Evolutionary conservation across 1,284 basidiomycete genomes (phyloP).

Genomic region (Cutaneotrichosporon curvatum): DNA sequence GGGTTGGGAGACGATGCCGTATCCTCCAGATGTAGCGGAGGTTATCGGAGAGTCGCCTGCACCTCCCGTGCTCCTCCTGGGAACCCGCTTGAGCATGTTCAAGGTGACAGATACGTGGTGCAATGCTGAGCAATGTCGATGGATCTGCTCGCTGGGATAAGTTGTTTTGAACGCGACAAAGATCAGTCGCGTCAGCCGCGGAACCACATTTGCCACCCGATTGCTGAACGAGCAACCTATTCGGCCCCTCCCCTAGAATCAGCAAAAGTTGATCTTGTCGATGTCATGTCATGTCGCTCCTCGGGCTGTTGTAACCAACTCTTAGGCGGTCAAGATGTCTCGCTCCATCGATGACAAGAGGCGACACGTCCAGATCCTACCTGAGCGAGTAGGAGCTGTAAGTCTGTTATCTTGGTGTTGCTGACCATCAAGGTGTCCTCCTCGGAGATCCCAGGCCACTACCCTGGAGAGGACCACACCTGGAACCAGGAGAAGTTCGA

Average conservation of each 20-base stretch:
- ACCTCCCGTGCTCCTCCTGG: slow-evolving; percentile 11
- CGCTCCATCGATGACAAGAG: slow-evolving; percentile 36
- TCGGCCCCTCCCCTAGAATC: background rate
- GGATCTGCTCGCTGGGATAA: background rate
- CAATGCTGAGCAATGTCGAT: background rate
- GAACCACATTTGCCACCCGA: slow-evolving; percentile 15
- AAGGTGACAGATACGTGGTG: background rate
- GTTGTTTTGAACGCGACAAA: slow-evolving; percentile 4
- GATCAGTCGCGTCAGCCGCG: slow-evolving; percentile 21
- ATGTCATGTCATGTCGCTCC: background rate
- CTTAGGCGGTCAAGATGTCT: slow-evolving; percentile 12
- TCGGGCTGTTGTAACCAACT: background rate
- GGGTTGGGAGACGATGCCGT: slow-evolving; percentile 52
- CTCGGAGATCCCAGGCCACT: slow-evolving; percentile 35
- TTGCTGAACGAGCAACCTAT: background rate
- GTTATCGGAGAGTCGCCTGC: slow-evolving; percentile 28
- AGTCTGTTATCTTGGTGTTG: slow-evolving; percentile 10
- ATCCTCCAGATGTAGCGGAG: slow-evolving; percentile 41
- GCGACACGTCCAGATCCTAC: slow-evolving; percentile 56
- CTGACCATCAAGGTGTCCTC: slow-evolving; percentile 11
- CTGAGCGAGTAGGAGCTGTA: slow-evolving; percentile 62
- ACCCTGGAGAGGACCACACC: slow-evolving; percentile 71
- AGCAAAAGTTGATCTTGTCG: slow-evolving; percentile 8
- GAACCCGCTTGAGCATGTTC: slow-evolving; percentile 32
- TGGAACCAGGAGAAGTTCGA: slow-evolving; percentile 73